These are phyloP conservation scores for Kwoniella heveanensis DNA, from an alignment of 768 basidiomycete species.

Conservation along the genomic window DNA sequence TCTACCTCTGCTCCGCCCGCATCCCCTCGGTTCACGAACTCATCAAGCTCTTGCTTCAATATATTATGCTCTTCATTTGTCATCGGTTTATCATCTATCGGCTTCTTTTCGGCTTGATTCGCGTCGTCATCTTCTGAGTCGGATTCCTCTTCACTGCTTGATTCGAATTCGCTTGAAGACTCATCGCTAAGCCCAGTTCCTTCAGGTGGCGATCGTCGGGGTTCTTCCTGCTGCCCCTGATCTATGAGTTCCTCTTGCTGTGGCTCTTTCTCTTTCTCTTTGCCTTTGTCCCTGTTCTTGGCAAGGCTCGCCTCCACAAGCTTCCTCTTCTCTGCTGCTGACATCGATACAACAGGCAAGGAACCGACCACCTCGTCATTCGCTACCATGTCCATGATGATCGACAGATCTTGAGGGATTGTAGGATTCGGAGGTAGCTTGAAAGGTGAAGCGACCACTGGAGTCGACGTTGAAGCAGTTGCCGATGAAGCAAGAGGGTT, in stretches of 20 bases:
- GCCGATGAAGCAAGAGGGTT: not conserved
- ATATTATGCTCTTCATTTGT: conserved; percentile 20
- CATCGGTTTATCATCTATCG: conserved; percentile 20
- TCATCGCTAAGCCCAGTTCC: conserved; percentile 15
- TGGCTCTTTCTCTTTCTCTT: conserved; percentile 12
- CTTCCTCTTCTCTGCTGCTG: conserved; percentile 43
- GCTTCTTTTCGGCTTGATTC: not conserved
- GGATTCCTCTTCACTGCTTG: conserved; percentile 24
- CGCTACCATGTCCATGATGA: conserved; percentile 53
- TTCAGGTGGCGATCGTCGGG: no score
- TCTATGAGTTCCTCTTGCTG: no score
- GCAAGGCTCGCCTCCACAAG: conserved; percentile 43
- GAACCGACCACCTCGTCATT: conserved; percentile 41
- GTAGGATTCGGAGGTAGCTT: conserved; percentile 30
- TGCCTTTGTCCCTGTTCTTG: conserved; percentile 19
- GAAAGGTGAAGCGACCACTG: conserved; percentile 20
- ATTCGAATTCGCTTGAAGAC: conserved; percentile 29
- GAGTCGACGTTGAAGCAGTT: not conserved
- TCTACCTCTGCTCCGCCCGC: conserved; percentile 17
- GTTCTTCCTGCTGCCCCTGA: no score
- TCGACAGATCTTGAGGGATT: conserved; percentile 49
- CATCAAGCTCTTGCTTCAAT: conserved; percentile 33
- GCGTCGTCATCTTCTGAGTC: conserved; percentile 16
- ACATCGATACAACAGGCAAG: conserved; percentile 34
- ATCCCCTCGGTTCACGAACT: conserved; percentile 14